phyloP scores from a whole-genome alignment of 2,329 filamentous ascomycete genomes.

The Colletotrichum noveboracense region DNA sequence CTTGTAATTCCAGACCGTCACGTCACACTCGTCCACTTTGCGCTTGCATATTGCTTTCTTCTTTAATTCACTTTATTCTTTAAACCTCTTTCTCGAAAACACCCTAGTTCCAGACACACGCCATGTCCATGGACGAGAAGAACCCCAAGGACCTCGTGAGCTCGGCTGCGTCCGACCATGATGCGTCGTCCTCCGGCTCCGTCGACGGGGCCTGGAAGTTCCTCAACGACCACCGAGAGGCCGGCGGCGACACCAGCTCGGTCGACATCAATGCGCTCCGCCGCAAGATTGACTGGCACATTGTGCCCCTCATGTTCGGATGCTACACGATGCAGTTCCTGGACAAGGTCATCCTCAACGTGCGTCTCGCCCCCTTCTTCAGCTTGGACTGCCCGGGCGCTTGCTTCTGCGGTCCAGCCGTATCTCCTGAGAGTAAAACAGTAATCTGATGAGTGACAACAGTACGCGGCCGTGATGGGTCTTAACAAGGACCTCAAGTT shows the following conservation, averaged over 20 bases:
- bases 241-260: conserved; percentile 32
- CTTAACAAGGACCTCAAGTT: conserved; percentile 59
- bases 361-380: conserved; percentile 34
- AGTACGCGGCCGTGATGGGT: conserved; percentile 73
- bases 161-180: conserved; percentile 15
- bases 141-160: conserved; percentile 17
- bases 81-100: background rate
- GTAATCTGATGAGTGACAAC: conserved; percentile 10
- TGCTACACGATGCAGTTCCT: conserved; percentile 69
- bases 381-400: background rate
- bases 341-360: conserved; percentile 69
- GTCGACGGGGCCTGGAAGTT: conserved; percentile 54
- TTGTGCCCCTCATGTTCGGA: conserved; percentile 66
- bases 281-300: conserved; percentile 62
- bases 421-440: background rate
- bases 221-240: conserved; percentile 46
- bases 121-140: conserved; percentile 32
- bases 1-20: background rate
- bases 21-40: background rate
- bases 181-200: conserved; percentile 22
- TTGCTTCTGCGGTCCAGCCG: background rate
- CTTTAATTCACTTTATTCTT: background rate
- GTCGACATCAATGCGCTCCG: conserved; percentile 52
- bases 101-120: background rate
- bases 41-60: background rate